These are phyloP conservation scores for Calcarisporium arbuscula DNA, from an alignment of 2,329 filamentous ascomycete genomes.

Conservation along the genomic window DNA sequence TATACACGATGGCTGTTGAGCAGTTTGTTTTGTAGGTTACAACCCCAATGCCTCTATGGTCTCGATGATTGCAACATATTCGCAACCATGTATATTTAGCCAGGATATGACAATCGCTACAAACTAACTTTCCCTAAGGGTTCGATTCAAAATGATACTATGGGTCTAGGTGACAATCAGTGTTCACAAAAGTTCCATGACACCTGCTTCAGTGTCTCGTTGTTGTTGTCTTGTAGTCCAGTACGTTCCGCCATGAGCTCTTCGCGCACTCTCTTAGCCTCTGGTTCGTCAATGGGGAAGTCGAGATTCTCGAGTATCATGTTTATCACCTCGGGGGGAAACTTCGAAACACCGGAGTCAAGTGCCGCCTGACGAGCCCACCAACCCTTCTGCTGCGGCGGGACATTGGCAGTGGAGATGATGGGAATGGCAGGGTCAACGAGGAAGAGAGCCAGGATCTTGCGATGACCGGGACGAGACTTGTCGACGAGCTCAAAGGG, in stretches of 20 bases:
- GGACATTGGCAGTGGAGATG: constrained; percentile 38
- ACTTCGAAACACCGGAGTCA: neutral
- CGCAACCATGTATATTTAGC: no score
- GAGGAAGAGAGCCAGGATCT: constrained; percentile 54
- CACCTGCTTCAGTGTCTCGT: neutral
- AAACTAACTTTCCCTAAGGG: constrained; percentile 64
- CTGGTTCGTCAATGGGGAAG: constrained; percentile 13
- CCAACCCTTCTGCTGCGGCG: constrained; percentile 36
- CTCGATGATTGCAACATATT: no score
- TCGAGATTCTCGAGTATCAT: constrained; percentile 16
- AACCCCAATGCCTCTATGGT: no score
- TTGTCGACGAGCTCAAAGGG: constrained; percentile 46
- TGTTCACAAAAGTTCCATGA: constrained; percentile 21
- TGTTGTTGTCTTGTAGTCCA: constrained; percentile 4
- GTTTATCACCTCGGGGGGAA: constrained; percentile 16
- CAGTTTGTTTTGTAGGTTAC: no score
- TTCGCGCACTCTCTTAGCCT: constrained; percentile 16
- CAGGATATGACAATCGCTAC: constrained; percentile 34
- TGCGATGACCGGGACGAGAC: constrained; percentile 48
- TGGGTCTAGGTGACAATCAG: constrained; percentile 4
- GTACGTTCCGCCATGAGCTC: constrained; percentile 22
- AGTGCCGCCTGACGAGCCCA: constrained; percentile 15
- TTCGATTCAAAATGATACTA: neutral
- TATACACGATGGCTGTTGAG: no score
- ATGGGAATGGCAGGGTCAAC: constrained; percentile 47